Evolutionary conservation across 768 basidiomycete genomes (phyloP).

Genomic region (Favolaschia claudopus): DNA sequence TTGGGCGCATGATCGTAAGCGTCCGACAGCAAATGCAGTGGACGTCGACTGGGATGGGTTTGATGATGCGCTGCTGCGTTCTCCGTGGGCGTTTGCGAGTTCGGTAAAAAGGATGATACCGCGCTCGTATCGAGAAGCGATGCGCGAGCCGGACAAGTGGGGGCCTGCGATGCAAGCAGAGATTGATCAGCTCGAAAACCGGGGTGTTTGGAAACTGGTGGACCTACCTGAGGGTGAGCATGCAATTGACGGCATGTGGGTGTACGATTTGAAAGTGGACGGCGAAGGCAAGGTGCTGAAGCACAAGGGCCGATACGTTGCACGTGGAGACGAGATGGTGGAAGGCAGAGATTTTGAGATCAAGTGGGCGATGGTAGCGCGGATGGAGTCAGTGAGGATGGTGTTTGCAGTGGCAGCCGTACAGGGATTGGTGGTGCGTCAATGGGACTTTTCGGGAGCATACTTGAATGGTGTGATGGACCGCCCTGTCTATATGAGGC

Average conservation of each 20-base stretch:
- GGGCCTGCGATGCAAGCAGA: too few relatives aligned
- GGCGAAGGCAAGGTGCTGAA: constrained; percentile 38
- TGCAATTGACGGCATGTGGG: constrained; percentile 5
- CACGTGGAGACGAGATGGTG: constrained; percentile 31
- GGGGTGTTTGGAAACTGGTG: too few relatives aligned
- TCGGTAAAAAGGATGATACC: too few relatives aligned
- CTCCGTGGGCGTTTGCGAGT: too few relatives aligned
- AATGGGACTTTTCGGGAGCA: constrained; percentile 15
- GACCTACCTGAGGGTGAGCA: constrained; percentile 12
- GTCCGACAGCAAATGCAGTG: too few relatives aligned
- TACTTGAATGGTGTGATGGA: constrained; percentile 14
- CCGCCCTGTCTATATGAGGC: constrained; percentile 4
- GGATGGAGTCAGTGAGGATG: constrained; percentile 11
- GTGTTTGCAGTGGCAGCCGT: constrained; percentile 6
- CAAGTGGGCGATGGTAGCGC: constrained; percentile 21
- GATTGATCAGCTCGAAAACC: too few relatives aligned
- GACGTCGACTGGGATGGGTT: too few relatives aligned
- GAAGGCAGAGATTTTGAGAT: background rate
- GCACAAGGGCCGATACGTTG: constrained; percentile 51
- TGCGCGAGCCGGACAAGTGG: too few relatives aligned
- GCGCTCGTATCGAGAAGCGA: too few relatives aligned
- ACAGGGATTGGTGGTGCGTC: background rate
- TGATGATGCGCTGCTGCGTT: too few relatives aligned
- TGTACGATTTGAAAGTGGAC: constrained; percentile 42
- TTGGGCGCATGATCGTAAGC: too few relatives aligned